phyloP scores from a whole-genome alignment of 2,329 filamentous ascomycete species.

The Emergomyces africanus region DNA sequence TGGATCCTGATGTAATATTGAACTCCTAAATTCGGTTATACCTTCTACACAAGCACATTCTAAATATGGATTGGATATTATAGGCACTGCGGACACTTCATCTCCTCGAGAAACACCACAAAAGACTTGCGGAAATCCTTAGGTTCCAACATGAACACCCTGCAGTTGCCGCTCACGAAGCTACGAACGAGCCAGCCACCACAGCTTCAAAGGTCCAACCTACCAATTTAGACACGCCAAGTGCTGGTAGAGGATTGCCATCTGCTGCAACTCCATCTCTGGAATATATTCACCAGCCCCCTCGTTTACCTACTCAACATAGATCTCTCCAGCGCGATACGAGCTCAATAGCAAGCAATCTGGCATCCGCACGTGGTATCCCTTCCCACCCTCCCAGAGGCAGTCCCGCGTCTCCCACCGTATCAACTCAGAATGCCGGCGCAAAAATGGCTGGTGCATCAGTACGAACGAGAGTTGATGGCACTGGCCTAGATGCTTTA shows the following conservation, averaged over 20 bases:
- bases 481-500: constrained; percentile 12
- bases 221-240: constrained; percentile 13
- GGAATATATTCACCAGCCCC: constrained; percentile 26
- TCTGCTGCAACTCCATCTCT: constrained; percentile 12
- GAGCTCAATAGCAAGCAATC: constrained; percentile 72
- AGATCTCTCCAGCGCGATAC: constrained; percentile 51
- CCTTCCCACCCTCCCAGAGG: constrained; percentile 42
- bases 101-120: constrained; percentile 79
- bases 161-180: constrained; percentile 10
- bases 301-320: constrained; percentile 25
- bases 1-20: constrained; percentile 44
- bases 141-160: constrained; percentile 52
- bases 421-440: constrained; percentile 61
- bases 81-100: constrained; percentile 73
- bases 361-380: constrained; percentile 77
- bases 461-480: constrained; percentile 25
- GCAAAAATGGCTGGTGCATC: constrained; percentile 52
- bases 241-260: neutral
- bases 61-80: constrained; percentile 24
- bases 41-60: neutral
- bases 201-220: constrained; percentile 5
- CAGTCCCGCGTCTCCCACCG: constrained; percentile 56
- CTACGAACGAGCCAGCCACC: constrained; percentile 6
- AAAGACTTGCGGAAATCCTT: constrained; percentile 67
- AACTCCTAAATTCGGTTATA: neutral